Evolutionary conservation across 2,329 filamentous ascomycete genomes (phyloP).

Genomic region (Trichophyton schoenleinii): DNA sequence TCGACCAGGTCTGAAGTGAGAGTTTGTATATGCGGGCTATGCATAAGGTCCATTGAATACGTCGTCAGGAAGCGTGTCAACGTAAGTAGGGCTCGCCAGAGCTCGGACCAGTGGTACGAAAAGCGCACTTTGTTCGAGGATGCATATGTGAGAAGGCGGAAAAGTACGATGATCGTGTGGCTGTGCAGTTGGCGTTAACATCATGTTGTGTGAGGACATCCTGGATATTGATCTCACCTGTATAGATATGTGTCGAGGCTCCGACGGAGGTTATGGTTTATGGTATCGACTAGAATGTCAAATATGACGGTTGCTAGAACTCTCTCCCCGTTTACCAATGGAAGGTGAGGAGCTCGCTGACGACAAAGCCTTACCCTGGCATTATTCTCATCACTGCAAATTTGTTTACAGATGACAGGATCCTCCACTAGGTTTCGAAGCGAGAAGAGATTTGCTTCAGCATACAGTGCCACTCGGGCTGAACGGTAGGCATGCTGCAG

Average conservation of each 20-base stretch:
- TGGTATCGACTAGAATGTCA: constrained; percentile 77
- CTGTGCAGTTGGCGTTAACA: constrained; percentile 19
- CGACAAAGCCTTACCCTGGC: constrained; percentile 69
- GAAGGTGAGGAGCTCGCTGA: constrained; percentile 76
- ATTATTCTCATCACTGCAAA: constrained; percentile 69
- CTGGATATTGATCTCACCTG: constrained; percentile 35
- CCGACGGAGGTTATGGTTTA: constrained; percentile 85
- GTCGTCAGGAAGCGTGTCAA: constrained; percentile 83
- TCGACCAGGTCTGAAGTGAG: constrained; percentile 70
- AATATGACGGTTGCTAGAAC: constrained; percentile 64
- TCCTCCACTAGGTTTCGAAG: constrained; percentile 82
- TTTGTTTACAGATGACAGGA: constrained; percentile 61
- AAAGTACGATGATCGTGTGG: constrained; percentile 65
- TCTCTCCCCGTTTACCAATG: constrained; percentile 58
- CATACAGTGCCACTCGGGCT: constrained; percentile 63
- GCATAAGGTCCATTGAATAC: constrained; percentile 66
- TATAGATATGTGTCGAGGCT: constrained; percentile 78
- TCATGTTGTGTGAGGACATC: neutral
- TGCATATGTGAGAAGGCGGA: constrained; percentile 72
- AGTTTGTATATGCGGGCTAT: constrained; percentile 54
- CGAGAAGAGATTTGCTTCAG: constrained; percentile 72
- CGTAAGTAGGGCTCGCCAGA: constrained; percentile 79
- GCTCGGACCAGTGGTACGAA: constrained; percentile 84
- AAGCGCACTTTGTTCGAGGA: constrained; percentile 71
- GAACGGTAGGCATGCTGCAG: constrained; percentile 87